Conservation (phyloP, 2,329 filamentous ascomycete genomes). For the Hymenoscyphus repandus region DNA sequence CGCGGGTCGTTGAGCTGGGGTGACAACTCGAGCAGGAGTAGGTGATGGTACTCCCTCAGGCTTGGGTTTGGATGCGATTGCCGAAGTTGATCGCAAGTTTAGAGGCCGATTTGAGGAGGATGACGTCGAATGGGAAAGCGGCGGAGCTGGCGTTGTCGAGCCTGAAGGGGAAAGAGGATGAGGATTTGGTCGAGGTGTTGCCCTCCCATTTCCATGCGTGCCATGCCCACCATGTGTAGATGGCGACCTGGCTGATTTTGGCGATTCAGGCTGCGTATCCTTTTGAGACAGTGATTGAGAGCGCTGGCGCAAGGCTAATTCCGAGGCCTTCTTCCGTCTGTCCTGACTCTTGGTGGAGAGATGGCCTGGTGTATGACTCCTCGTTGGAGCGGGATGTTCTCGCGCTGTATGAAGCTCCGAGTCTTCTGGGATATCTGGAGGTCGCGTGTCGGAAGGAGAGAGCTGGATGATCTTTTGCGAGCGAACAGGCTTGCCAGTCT, state of each 20-base stretch:
- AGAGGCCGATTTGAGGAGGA: conserved; percentile 32
- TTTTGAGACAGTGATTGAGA: conserved; percentile 31
- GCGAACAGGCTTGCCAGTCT: conserved; percentile 41
- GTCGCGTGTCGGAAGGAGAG: conserved; percentile 33
- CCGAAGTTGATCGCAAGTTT: conserved; percentile 45
- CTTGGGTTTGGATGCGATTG: conserved; percentile 27
- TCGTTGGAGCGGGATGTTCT: conserved; percentile 37
- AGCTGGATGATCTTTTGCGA: conserved; percentile 47
- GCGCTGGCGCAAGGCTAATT: conserved; percentile 28
- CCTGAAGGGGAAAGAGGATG: conserved; percentile 18
- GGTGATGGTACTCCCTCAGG: conserved; percentile 18
- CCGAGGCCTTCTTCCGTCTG: conserved; percentile 26
- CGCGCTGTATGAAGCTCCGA: conserved; percentile 29
- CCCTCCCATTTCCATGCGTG: conserved; percentile 14
- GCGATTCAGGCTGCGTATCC: conserved; percentile 19
- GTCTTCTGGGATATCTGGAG: conserved; percentile 34
- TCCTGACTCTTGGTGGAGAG: conserved; percentile 51
- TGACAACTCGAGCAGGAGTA: conserved; percentile 16
- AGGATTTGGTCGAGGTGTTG: conserved; percentile 14
- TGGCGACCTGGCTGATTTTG: conserved; percentile 19
- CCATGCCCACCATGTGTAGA: conserved; percentile 5
- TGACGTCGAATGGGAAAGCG: conserved; percentile 7
- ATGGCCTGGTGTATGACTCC: conserved; percentile 59
- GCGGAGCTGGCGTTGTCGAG: conserved; percentile 12
- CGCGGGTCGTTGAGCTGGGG: conserved; percentile 20